Evolutionary conservation across 495 filamentous ascomycete species (phyloP), one percentile per base, ranked within the genome.

Genomic region (Neurospora sp.): DNA sequence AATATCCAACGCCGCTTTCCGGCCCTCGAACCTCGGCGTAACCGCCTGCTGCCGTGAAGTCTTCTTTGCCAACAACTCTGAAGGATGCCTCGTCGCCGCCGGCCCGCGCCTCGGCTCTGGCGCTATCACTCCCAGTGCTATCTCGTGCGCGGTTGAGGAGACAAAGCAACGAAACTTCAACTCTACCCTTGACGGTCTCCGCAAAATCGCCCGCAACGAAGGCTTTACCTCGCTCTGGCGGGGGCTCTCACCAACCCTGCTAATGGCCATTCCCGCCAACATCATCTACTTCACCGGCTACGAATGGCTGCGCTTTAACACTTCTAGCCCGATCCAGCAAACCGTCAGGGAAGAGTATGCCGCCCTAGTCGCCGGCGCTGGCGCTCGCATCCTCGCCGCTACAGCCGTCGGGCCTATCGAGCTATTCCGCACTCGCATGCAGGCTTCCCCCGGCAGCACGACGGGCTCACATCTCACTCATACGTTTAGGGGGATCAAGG

Each of bases 231-330:
- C 96, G 9, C 86, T 99, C 69, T 99, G 96, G 96, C 89, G 96
- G 42, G 96, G 96, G 6, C 86, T 99, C 3, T 94, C 92, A 22
- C 94, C 96, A 10, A 99, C 96, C 1, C 82, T 99, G 53, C 87
- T 93, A 76, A 99, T 99, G 96, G 90, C 95, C 3, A 88, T 99
- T 40, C 96, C 96, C 0, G 93, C 89, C 42, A 99, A 99, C 81
- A 94, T 99, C 74, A 98, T 99, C 73, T 99, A 99, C 82, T 97
- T 98, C 77, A 95, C 96, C 40, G 96, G 95, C n/a, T 99, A 99
- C 80, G 96, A 99, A 77, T 96, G 92, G 89, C 82, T 99, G 73
- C 91, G 96, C 16, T 90, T 83, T 31, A 91, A 91, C 77, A 83
- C 85, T 1, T 80, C 81, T 44, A 94, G 91, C 71, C 94, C 93